Percentiles rank a stretch among this genome's conserved stretches.
Evolutionary conservation across 1,139 yeast species (phyloP).

Genomic region (Sugiyamaella pinicola): DNA sequence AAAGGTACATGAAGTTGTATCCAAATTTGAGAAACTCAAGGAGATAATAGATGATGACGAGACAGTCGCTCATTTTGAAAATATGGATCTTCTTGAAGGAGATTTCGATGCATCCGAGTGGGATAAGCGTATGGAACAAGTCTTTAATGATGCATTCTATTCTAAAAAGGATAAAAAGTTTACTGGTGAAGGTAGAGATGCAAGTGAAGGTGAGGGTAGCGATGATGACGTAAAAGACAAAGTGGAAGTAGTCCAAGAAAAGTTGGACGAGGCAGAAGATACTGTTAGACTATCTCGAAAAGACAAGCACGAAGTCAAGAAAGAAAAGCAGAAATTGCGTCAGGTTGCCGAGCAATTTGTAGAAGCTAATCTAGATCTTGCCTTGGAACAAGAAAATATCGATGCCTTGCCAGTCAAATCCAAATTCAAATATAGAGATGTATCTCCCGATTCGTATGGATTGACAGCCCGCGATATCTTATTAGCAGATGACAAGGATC

Average conservation of each 20-base stretch:
- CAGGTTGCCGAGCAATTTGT: conserved; percentile 75
- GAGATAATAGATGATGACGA: conserved; percentile 75
- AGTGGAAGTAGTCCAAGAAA: conserved; percentile 33
- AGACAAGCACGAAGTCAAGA: conserved; percentile 63
- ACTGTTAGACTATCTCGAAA: conserved; percentile 38
- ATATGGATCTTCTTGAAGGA: conserved; percentile 68
- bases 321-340: conserved; percentile 60
- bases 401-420: conserved; percentile 56
- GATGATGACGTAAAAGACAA: conserved; percentile 34
- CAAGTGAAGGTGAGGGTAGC: conserved; percentile 28
- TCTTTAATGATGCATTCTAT: conserved; percentile 82
- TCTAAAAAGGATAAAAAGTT: conserved; percentile 55
- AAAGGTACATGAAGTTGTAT: conserved; percentile 76
- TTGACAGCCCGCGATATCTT: conserved; percentile 83
- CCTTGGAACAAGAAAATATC: conserved; percentile 36
- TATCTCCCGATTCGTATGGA: conserved; percentile 92
- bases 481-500: conserved; percentile 82
- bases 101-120: conserved; percentile 92
- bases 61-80: conserved; percentile 67
- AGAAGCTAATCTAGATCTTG: conserved; percentile 50
- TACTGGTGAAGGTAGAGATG: conserved; percentile 46
- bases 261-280: conserved; percentile 32
- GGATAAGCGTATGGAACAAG: conserved; percentile 84
- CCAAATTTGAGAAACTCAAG: conserved; percentile 72
- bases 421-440: conserved; percentile 85